Base-by-base conservation (phyloP, 2,329 filamentous ascomycete species). In the Sarocladium oryzae region DNA sequence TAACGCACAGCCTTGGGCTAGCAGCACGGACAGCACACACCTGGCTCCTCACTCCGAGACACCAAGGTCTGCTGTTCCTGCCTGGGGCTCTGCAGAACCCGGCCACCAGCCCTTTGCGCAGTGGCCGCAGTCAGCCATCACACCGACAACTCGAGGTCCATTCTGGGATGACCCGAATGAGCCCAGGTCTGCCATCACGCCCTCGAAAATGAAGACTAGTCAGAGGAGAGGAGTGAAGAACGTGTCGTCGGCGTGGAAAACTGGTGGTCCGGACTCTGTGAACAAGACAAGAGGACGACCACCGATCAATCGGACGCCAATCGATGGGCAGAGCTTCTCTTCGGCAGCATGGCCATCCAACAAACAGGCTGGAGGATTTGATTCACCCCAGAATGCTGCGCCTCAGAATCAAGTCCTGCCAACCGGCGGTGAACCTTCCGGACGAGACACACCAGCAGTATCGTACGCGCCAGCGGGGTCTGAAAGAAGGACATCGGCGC, bases 161-260 rank as follows among this genome's bases (percentile, higher is more conserved):
- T 80, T 80, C 56, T 81, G 78, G 78, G 69, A 72, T n/a, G 77
- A 80, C n/a, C 55, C 70, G 2, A 54, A 64, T 43, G 85, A 89
- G 56, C 86, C 88, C 9, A 82, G 77, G 46, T 90, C 89, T 1
- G 87, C 88, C 3, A 74, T 88, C n/a, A 87, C 85, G 3, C 82
- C 85, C 1, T 81, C 78, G 50, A 84, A 76, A 55, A 67, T 69
- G 2, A 75, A 78, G 53, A 66, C 74, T 16, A 50, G 61, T 2
- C 66, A 65, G 51, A 80, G 88, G 3, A 87, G 95, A 63, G 90
- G 90, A 0, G 87, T 89, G 0, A 82, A 82, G 61, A 89, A 88
- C 6, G 89, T 96, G 0, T 96, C 90, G 1, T 96, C 90, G 9
- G 91, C 91, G 1, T 96, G 91, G 91, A 82, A 86, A 51, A 82